Evolutionary conservation across 768 basidiomycete genomes (phyloP).

Genomic region (Boletus subparvulus): DNA sequence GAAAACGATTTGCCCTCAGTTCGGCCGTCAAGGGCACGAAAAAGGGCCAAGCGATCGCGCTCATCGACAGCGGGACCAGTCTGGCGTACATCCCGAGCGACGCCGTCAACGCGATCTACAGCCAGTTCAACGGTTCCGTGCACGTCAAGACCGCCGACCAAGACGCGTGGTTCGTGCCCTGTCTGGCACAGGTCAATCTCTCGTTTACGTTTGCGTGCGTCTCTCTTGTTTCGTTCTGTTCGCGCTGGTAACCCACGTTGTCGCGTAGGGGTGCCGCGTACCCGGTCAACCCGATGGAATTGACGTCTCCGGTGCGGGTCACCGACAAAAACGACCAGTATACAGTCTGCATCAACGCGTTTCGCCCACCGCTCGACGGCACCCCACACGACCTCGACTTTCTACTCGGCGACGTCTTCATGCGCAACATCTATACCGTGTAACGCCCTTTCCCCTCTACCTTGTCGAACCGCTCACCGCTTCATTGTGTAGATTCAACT

Average conservation of each 20-base stretch:
- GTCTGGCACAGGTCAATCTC: slow-evolving; percentile 29
- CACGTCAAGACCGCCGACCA: slow-evolving; percentile 28
- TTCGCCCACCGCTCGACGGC: slow-evolving; percentile 30
- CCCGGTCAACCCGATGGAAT: slow-evolving; percentile 46
- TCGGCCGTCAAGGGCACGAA: slow-evolving; percentile 35
- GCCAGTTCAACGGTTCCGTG: slow-evolving; percentile 37
- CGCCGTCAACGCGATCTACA: slow-evolving; percentile 40
- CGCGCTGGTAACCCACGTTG: too few species aligned
- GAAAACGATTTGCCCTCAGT: slow-evolving; percentile 22
- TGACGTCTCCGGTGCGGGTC: slow-evolving; percentile 34
- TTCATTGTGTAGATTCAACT: slow-evolving; percentile 37
- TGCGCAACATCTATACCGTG: slow-evolving; percentile 48
- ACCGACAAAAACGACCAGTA: slow-evolving; percentile 30
- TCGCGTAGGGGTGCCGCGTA: slow-evolving; percentile 29
- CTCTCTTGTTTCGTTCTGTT: too few species aligned
- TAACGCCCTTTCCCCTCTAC: slow-evolving; percentile 7
- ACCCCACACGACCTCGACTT: slow-evolving; percentile 35
- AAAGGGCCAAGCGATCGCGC: slow-evolving; percentile 32
- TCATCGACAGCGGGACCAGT: slow-evolving; percentile 48
- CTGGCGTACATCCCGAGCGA: slow-evolving; percentile 34
- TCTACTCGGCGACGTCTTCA: slow-evolving; percentile 44
- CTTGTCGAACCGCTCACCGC: neutral
- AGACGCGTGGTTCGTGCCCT: slow-evolving; percentile 40
- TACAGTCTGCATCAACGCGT: slow-evolving; percentile 40
- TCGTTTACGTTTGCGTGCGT: slow-evolving; percentile 24